Evolutionary conservation across 2,329 filamentous ascomycete species (phyloP), one percentile per base, ranked within the genome.

Genomic region (Lasiodiplodia gonubiensis): DNA sequence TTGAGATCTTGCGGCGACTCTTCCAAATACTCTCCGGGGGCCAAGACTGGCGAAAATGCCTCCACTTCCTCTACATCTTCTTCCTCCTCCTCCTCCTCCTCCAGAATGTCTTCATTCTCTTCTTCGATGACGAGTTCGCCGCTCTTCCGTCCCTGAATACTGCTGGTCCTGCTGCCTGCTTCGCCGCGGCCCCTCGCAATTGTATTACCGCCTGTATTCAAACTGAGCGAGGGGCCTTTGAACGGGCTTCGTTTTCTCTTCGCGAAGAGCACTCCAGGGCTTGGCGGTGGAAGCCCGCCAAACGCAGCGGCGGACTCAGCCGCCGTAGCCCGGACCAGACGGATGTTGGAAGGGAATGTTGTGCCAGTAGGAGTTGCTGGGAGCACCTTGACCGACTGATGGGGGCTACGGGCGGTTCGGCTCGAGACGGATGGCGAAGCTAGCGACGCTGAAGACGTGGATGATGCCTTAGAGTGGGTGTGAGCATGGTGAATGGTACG

Each of bases 401-500:
- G 93, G 1, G 95, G 94, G 3, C 90, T 94, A 27, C 92, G 88
- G 16, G 86, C 86, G 42, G 86, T 60, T 87, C 90, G 74, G 89
- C 79, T 69, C 68, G 80, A 74, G 18, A 77, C 77, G 16, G 78
- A 77, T 46, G 83, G 83, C 1, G 81, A 83, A 12, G 78, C 78
- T 52, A 84, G 90, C 42, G 90, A 90, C 21, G 89, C 86, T 4
- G 86, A 97, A 52, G 93, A 97, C 0, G 93, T 95, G 0, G 93
- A 97, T 0, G 92, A 97, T 0, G 95, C 93, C 79, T 98, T 98
- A 25, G 93, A 97, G 77, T 97, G 94, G 1, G 90, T 90, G 76
- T 95, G 92, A 64, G 90, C 89, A 71, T 94, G 92, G 74, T 94
- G 93, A 75, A 98, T 93, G 53, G 92, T 96, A 68, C 95, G 90